Evolutionary conservation across 139 green algal species (phyloP).

Genomic region (Spirogloea muscicola): DNA sequence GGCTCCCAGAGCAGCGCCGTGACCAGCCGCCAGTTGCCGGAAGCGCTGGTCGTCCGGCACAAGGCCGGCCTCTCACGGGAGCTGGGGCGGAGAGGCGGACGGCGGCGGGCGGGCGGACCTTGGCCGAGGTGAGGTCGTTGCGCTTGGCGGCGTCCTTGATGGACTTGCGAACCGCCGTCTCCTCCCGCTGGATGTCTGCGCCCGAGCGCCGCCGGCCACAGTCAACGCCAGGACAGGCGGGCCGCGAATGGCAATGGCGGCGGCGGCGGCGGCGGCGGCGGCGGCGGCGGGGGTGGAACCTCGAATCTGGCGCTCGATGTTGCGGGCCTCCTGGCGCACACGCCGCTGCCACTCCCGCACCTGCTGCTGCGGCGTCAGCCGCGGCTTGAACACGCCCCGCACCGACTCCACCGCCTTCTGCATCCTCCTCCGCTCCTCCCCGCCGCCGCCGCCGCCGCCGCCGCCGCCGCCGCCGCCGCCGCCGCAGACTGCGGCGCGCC

Average conservation of each 20-base stretch:
- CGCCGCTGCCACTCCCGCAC: conserved; percentile 31
- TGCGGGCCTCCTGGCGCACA: conserved; percentile 26
- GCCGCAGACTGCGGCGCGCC: too few relatives aligned
- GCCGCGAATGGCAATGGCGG: background rate
- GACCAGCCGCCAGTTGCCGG: too few relatives aligned
- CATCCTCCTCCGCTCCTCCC: too few relatives aligned
- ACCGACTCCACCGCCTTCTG: too few relatives aligned
- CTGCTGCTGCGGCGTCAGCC: conserved; percentile 38
- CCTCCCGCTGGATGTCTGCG: conserved; percentile 47
- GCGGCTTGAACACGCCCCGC: conserved; percentile 25
- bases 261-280: background rate
- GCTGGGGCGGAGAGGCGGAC: background rate
- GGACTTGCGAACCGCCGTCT: conserved; percentile 45
- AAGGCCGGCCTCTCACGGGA: too few relatives aligned
- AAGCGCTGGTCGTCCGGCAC: too few relatives aligned
- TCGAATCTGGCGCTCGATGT: conserved; percentile 30
- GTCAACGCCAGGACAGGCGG: background rate
- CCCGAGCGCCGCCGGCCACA: background rate
- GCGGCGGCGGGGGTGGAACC: too few relatives aligned
- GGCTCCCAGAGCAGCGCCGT: too few relatives aligned
- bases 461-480: too few relatives aligned
- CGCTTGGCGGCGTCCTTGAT: conserved; percentile 47
- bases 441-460: too few relatives aligned
- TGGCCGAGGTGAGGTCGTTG: conserved; percentile 31
- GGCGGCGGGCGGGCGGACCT: background rate